Evolutionary conservation across 2,329 filamentous ascomycete genomes (phyloP).

Genomic region (Neofusicoccum parvum): DNA sequence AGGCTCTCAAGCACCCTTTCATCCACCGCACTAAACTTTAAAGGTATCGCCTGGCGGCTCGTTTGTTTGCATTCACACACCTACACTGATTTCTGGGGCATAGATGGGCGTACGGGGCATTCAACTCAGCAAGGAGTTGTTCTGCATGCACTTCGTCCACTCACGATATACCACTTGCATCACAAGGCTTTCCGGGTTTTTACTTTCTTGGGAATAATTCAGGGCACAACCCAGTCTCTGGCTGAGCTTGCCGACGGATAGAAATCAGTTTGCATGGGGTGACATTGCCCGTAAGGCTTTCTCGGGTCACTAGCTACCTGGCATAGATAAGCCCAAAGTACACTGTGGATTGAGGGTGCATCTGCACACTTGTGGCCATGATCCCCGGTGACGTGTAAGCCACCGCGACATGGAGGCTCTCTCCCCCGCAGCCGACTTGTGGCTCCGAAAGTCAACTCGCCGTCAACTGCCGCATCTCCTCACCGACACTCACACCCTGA

Average conservation of each 20-base stretch:
- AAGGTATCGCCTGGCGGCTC: neutral
- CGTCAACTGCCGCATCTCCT: neutral
- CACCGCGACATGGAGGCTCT: too few species aligned
- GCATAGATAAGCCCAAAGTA: neutral
- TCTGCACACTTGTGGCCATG: neutral
- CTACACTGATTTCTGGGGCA: neutral
- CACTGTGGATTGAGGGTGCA: neutral
- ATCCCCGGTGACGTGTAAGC: neutral
- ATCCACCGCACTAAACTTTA: conserved; percentile 48
- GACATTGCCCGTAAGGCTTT: neutral
- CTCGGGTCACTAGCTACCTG: neutral
- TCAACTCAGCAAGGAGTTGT: neutral
- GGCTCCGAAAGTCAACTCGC: neutral
- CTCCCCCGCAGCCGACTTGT: neutral
- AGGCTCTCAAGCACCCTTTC: conserved; percentile 89
- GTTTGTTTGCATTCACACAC: neutral
- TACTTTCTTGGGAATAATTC: neutral
- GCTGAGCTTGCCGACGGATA: neutral
- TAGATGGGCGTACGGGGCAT: conserved; percentile 5
- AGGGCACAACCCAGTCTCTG: neutral
- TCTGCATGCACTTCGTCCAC: neutral
- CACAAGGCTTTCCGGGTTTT: neutral
- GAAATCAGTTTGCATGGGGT: neutral
- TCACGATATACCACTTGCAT: neutral
- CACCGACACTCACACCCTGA: neutral